Evolutionary conservation across 495 filamentous ascomycete genomes (phyloP), one percentile per base, ranked within the genome.

Genomic region (Aspergillus asperescens): DNA sequence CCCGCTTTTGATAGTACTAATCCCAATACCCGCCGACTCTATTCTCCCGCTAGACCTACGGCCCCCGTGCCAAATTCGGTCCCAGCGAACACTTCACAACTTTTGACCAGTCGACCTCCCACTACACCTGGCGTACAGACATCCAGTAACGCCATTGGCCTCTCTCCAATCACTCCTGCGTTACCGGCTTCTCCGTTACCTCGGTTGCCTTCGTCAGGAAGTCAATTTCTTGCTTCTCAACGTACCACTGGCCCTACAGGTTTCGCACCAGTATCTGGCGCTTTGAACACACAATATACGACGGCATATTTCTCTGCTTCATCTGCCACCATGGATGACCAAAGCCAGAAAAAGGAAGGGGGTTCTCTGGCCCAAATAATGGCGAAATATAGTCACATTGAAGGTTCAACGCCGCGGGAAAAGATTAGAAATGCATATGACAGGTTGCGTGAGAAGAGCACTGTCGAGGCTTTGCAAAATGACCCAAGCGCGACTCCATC

Each of bases 401-500:
- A 62, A 42, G 63, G 62, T 4, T 58, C 63, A 8, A 67, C 65
- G 13, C 58, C 63, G 6, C 59, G 55, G 46, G 68, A 72, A 43
- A 72, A 65, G 37, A 37, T 70, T 13, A 57, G 42, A 16, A 70
- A 69, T 54, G 54, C 58, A 2, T 62, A 64, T 48, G 65, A 58
- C 25, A 57, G 64, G 22, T 38, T 68, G 19, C 44, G 48, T 8
- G 61, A 56, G 10, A 59, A 49, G 28, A 20, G 35, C 15, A 49
- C 22, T 29, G 20, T 49, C 12, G 27, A 13, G 9, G 8, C 48
- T 23, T 32, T 45, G 41, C 60, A 60, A 42, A 48, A 32, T 13
- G 63, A 59, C 47, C 35, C 55, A 12, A 66, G 63, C 41, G 61
- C 59, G 7, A 75, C 70, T 2, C 70, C 73, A n/a, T 75, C 73